A percentile compares a stretch with the other conserved stretches of the same genome.
Conservation (phyloP, 805 yeast genomes). For the Candida multigemmis region DNA sequence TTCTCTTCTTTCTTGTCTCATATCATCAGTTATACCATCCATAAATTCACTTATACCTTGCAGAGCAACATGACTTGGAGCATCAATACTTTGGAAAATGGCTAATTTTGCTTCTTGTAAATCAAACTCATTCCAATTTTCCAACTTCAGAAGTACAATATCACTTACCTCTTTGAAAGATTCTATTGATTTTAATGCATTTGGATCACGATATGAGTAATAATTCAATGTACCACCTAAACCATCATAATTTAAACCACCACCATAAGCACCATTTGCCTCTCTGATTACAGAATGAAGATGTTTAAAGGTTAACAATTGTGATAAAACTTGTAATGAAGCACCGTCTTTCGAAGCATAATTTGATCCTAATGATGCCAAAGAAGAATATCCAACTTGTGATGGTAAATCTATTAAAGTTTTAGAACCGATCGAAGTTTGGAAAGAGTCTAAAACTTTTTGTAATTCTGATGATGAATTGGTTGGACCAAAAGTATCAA, state of each 20-base stretch:
- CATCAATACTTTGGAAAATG: conserved; percentile 85
- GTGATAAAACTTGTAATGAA: conserved; percentile 72
- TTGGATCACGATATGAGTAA: conserved; percentile 93
- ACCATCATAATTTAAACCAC: conserved; percentile 81
- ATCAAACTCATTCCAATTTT: conserved; percentile 55
- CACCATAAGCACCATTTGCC: conserved; percentile 97
- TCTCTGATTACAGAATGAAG: conserved; percentile 88
- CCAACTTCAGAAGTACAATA: conserved; percentile 26
- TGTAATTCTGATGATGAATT: conserved; percentile 9
- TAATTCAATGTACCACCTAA: conserved; percentile 71
- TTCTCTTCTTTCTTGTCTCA: conserved; percentile 75
- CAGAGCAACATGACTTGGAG: conserved; percentile 72
- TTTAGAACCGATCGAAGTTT: conserved; percentile 10
- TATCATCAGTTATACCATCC: conserved; percentile 64
- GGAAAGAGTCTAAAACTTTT: conserved; percentile 6
- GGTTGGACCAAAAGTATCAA: conserved; percentile 11
- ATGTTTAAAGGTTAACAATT: conserved; percentile 70
- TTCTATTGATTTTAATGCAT: conserved; percentile 58
- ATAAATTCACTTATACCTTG: conserved; percentile 67
- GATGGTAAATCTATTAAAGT: conserved; percentile 67
- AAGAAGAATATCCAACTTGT: conserved; percentile 79
- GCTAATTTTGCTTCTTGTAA: conserved; percentile 85
- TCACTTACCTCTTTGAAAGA: conserved; percentile 47
- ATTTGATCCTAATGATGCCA: conserved; percentile 55
- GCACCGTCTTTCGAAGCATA: conserved; percentile 75